A percentile compares a stretch with the other conserved stretches of the same genome.
These are phyloP conservation scores for Thielaviopsis euricoi DNA, from an alignment of 2,329 filamentous ascomycete genomes.

Conservation along the genomic window DNA sequence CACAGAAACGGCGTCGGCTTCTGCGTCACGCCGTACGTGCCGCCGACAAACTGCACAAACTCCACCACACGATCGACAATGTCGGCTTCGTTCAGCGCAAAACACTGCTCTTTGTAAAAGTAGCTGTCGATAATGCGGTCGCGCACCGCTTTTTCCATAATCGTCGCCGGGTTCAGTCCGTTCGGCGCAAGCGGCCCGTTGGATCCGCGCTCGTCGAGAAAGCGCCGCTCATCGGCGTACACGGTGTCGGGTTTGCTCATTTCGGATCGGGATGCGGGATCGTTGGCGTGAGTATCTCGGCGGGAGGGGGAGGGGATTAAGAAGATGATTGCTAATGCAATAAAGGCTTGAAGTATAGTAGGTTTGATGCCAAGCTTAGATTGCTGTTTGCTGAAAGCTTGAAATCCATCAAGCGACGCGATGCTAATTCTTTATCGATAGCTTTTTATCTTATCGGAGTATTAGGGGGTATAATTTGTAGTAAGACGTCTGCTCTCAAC, in stretches of 20 bases:
- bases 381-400: neutral
- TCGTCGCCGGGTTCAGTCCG: conserved; percentile 83
- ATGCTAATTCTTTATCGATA: conserved; percentile 8
- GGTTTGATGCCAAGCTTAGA: no score
- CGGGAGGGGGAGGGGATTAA: neutral
- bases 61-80: conserved; percentile 82
- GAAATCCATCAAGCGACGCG: neutral
- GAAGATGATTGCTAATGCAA: neutral
- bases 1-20: conserved; percentile 88
- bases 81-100: conserved; percentile 72
- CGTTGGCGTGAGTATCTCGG: no score
- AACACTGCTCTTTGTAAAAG: conserved; percentile 99
- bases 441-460: neutral
- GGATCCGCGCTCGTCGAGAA: conserved; percentile 85
- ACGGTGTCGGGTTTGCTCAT: conserved; percentile 27
- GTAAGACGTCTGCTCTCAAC: accelerated
- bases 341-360: neutral
- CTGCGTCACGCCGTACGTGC: conserved; percentile 70
- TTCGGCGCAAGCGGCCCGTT: conserved; percentile 59
- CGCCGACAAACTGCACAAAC: conserved; percentile 66
- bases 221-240: conserved; percentile 62
- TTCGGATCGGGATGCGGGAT: neutral
- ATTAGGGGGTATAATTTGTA: neutral
- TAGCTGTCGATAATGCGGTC: conserved; percentile 91
- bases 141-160: conserved; percentile 88